Conservation (phyloP, 2,329 filamentous ascomycete genomes). For the Chaetomium sp. region DNA sequence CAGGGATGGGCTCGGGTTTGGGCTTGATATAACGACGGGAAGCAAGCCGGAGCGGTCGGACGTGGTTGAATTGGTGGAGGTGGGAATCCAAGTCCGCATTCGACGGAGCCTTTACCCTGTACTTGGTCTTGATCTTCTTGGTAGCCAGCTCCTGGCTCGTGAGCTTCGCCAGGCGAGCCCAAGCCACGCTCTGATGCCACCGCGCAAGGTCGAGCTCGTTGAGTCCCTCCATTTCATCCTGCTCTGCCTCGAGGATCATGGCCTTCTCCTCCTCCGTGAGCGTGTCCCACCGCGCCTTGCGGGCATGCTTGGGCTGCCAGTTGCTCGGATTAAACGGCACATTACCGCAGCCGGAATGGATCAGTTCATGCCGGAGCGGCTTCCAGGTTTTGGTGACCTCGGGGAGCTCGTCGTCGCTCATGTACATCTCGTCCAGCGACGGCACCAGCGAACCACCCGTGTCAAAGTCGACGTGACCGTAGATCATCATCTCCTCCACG, state of each 20-base stretch:
- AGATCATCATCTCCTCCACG: conserved; percentile 52
- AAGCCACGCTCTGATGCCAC: neutral
- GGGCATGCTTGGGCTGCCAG: conserved; percentile 40
- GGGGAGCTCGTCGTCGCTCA: conserved; percentile 41
- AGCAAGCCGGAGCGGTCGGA: neutral
- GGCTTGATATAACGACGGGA: too few species aligned
- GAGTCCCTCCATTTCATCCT: conserved; percentile 20
- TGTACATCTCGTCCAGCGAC: conserved; percentile 43
- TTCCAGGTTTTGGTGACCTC: conserved; percentile 8
- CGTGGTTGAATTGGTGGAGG: neutral
- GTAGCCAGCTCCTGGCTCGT: neutral
- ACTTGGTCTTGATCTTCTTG: neutral
- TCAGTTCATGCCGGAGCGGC: conserved; percentile 15
- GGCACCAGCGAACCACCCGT: conserved; percentile 47
- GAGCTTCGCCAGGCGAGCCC: neutral
- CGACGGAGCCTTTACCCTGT: neutral
- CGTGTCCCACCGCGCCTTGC: conserved; percentile 38
- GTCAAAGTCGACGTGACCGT: conserved; percentile 52
- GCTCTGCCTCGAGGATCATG: conserved; percentile 31
- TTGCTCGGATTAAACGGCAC: conserved; percentile 29
- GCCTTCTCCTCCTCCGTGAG: conserved; percentile 33
- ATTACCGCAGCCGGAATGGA: conserved; percentile 27
- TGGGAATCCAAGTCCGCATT: neutral
- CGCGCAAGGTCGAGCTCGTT: neutral
- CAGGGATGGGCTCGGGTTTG: too few species aligned